Evolutionary conservation across 257 asterid genomes (phyloP).

Genomic region (Primulina huaijiensis): DNA sequence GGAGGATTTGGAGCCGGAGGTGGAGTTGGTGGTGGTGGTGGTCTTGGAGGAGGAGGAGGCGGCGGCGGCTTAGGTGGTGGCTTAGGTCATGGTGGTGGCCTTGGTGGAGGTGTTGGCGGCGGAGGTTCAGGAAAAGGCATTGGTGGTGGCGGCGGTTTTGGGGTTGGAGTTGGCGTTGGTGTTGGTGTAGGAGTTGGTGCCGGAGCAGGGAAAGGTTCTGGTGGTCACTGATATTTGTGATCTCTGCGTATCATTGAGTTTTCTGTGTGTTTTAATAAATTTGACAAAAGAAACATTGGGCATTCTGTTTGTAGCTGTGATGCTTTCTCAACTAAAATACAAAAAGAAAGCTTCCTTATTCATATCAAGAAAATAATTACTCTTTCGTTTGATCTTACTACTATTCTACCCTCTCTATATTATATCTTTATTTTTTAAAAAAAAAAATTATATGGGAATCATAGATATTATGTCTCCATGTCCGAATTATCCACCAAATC

Average conservation of each 20-base stretch:
- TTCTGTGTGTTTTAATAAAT: neutral
- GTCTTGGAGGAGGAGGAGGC: neutral
- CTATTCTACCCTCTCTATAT: no score
- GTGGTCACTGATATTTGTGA: neutral
- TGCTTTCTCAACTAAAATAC: neutral
- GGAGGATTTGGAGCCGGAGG: no score
- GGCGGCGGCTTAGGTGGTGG: neutral
- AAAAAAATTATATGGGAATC: no score
- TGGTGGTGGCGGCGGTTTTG: neutral
- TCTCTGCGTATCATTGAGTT: neutral
- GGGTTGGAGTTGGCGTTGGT: neutral
- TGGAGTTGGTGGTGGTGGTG: no score
- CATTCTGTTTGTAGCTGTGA: no score
- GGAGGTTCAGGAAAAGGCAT: neutral
- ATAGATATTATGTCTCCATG: no score
- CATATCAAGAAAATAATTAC: no score
- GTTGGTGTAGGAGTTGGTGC: neutral
- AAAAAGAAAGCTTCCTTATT: neutral
- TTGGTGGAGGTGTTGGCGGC: neutral
- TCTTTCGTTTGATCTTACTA: no score
- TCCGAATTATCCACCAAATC: no score
- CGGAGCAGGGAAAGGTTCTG: neutral
- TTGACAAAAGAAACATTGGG: no score
- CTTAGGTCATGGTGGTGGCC: neutral
- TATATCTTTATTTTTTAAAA: no score